Percentiles rank a stretch among this genome's conserved stretches.
Conservation (phyloP, 495 filamentous ascomycete species). For the Bathelium albidoporum region DNA sequence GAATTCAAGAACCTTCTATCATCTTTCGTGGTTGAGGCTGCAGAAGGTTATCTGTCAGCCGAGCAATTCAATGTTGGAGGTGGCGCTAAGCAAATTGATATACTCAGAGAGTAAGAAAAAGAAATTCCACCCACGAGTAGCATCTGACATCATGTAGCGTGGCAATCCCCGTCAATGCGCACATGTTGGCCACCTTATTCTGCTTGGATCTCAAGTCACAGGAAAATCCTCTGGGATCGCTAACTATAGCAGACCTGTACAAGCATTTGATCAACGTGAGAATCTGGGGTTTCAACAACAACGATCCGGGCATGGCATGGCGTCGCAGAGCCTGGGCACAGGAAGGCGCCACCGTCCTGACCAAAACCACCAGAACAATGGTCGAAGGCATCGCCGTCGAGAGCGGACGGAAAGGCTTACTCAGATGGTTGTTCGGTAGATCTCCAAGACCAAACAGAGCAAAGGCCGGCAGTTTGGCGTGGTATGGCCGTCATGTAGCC, state of each 20-base stretch:
- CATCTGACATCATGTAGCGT: background rate
- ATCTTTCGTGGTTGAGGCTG: background rate
- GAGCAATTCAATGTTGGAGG: background rate
- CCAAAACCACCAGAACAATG: background rate
- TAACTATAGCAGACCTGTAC: conserved; percentile 9
- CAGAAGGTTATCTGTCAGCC: background rate
- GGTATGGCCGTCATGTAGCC: background rate
- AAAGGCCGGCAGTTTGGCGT: background rate
- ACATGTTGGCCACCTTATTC: conserved; percentile 19
- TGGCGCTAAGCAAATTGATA: conserved; percentile 1
- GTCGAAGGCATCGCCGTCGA: background rate
- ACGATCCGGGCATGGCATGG: conserved; percentile 9
- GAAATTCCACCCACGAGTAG: background rate
- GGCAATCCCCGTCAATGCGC: conserved; percentile 19
- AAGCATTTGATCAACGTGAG: conserved; percentile 13
- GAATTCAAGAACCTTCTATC: conserved; percentile 8
- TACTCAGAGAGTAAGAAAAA: background rate
- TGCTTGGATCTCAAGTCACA: conserved; percentile 15
- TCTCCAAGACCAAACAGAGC: background rate
- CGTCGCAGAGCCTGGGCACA: conserved; percentile 2
- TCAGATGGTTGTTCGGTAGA: background rate
- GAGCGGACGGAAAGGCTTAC: background rate
- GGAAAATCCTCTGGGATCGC: conserved; percentile 10
- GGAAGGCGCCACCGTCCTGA: conserved; percentile 3
- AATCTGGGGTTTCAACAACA: conserved; percentile 11